Percentiles rank a stretch among this genome's conserved stretches.
These are phyloP conservation scores for Calonectria montana DNA, from an alignment of 2,329 filamentous ascomycete species.

Conservation along the genomic window DNA sequence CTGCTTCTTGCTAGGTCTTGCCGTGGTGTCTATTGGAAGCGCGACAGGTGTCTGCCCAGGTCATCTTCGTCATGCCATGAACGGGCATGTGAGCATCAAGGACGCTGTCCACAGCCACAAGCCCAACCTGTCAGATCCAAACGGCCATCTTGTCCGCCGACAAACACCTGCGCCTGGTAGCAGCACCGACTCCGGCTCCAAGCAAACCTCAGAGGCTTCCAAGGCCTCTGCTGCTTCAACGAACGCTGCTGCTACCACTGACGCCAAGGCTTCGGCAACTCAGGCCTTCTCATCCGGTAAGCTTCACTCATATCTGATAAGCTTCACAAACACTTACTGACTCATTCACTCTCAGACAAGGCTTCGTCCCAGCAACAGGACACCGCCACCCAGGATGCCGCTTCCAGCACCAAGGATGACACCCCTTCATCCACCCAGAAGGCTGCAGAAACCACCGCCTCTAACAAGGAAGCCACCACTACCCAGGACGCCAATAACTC, in stretches of 20 bases:
- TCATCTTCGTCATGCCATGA: slow-evolving; percentile 35
- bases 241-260: slow-evolving; percentile 32
- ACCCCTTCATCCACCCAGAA: not conserved
- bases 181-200: slow-evolving; percentile 18
- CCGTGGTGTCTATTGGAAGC: slow-evolving; percentile 39
- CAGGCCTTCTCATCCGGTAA: not conserved
- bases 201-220: slow-evolving; percentile 3
- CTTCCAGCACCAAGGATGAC: not conserved
- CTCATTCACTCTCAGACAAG: not conserved
- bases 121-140: slow-evolving; percentile 47
- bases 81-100: slow-evolving; percentile 30
- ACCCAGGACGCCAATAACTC: slow-evolving; percentile 14
- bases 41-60: slow-evolving; percentile 40
- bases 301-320: not conserved
- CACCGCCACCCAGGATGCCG: not conserved
- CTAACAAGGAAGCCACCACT: not conserved
- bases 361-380: not conserved
- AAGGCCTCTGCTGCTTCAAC: slow-evolving; percentile 20
- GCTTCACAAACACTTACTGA: not conserved
- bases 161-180: slow-evolving; percentile 47
- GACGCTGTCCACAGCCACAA: slow-evolving; percentile 36
- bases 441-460: not conserved
- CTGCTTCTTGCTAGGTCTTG: slow-evolving; percentile 39
- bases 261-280: not conserved
- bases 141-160: slow-evolving; percentile 74